A percentile compares a stretch with the other conserved stretches of the same genome.
Conservation (phyloP, 495 filamentous ascomycete genomes). For the Penicillium daleae region DNA sequence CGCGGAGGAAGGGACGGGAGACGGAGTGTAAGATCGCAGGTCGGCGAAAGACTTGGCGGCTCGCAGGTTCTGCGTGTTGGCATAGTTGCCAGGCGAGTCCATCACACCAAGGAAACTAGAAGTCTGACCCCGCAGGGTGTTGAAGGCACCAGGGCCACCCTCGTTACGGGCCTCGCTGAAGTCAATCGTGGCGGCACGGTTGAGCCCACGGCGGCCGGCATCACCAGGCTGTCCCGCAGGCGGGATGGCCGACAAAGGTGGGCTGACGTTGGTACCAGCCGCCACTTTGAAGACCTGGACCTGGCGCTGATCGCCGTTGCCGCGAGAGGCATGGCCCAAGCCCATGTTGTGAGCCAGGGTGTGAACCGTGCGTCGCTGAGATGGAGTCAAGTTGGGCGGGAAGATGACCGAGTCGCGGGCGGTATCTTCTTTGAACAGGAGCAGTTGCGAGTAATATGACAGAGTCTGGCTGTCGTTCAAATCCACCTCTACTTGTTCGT, state of each 20-base stretch:
- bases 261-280: constrained; percentile 65
- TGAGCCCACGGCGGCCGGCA: constrained; percentile 75
- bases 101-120: constrained; percentile 80
- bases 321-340: constrained; percentile 84
- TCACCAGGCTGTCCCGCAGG: constrained; percentile 69
- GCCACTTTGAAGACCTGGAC: constrained; percentile 81
- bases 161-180: constrained; percentile 86
- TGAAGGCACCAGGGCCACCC: constrained; percentile 64
- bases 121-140: constrained; percentile 74
- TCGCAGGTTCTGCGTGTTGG: constrained; percentile 75
- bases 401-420: constrained; percentile 81
- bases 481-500: constrained; percentile 65
- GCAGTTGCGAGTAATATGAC: constrained; percentile 83
- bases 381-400: constrained; percentile 74
- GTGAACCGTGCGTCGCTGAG: constrained; percentile 87
- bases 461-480: constrained; percentile 90
- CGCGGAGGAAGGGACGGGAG: constrained; percentile 84
- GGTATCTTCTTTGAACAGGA: constrained; percentile 82
- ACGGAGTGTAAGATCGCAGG: constrained; percentile 91
- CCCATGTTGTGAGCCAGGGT: constrained; percentile 95
- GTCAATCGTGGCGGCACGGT: constrained; percentile 96
- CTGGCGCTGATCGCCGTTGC: constrained; percentile 81
- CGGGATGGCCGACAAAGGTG: constrained; percentile 60
- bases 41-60: constrained; percentile 97
- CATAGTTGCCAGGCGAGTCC: constrained; percentile 75